Percentiles rank a stretch among this genome's conserved stretches.
Evolutionary conservation across 179 eudicot genomes (phyloP).

Genomic region (Drosera spatulata): DNA sequence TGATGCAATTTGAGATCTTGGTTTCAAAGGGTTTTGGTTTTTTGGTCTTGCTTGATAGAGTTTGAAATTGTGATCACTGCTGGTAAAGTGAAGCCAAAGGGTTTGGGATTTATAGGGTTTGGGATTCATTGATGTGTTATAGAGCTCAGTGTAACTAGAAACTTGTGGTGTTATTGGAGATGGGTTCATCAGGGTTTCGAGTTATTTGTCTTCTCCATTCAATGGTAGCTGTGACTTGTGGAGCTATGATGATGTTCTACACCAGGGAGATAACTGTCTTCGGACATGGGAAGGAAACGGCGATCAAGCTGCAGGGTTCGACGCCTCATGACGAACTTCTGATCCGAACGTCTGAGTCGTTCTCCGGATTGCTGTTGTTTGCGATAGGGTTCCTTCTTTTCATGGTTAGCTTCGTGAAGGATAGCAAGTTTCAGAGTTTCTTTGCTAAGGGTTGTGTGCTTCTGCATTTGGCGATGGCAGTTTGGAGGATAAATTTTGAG

Average conservation of each 20-base stretch:
- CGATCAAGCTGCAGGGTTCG: slow-evolving; percentile 62
- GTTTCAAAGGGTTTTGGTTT: too few relatives aligned
- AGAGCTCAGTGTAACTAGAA: too few relatives aligned
- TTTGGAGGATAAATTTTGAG: slow-evolving; percentile 87
- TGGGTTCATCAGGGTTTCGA: slow-evolving; percentile 73
- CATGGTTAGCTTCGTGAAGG: slow-evolving; percentile 85
- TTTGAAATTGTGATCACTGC: too few relatives aligned
- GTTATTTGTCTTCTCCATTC: slow-evolving; percentile 74
- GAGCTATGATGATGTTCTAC: slow-evolving; percentile 85
- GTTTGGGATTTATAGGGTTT: too few relatives aligned
- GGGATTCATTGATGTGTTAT: too few relatives aligned
- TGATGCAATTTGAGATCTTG: too few relatives aligned
- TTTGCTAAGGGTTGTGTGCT: slow-evolving; percentile 87
- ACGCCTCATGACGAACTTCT: slow-evolving; percentile 76
- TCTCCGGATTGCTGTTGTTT: slow-evolving; percentile 83
- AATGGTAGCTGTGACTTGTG: slow-evolving; percentile 56
- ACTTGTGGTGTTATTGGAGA: slow-evolving; percentile 6
- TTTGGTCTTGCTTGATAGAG: too few relatives aligned
- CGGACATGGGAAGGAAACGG: slow-evolving; percentile 64
- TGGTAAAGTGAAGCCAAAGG: too few relatives aligned
- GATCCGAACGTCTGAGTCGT: slow-evolving; percentile 70
- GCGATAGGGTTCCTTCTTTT: slow-evolving; percentile 71
- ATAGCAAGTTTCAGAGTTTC: slow-evolving; percentile 60
- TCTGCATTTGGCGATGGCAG: slow-evolving; percentile 77
- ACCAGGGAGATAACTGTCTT: slow-evolving; percentile 50